phyloP scores from a whole-genome alignment of 2,329 filamentous ascomycete genomes.

The Neospermospora avenae region DNA sequence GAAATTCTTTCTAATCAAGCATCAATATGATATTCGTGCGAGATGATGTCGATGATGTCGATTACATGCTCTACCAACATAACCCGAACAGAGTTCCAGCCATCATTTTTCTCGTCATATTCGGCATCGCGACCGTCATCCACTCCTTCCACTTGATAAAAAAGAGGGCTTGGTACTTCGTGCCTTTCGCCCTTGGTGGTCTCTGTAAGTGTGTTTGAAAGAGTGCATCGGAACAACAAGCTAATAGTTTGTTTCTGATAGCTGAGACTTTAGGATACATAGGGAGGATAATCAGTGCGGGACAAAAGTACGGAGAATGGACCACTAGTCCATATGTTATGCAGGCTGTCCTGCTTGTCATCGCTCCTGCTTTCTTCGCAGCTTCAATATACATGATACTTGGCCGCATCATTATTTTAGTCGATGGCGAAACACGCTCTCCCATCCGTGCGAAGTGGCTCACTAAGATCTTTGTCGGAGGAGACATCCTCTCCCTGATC shows the following conservation, averaged over 20 bases:
- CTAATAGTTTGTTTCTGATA: constrained; percentile 13
- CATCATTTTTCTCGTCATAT: constrained; percentile 40
- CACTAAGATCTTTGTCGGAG: constrained; percentile 46
- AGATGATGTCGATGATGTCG: constrained; percentile 6
- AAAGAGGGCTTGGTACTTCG: constrained; percentile 47
- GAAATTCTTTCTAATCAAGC: background rate
- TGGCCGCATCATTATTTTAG: constrained; percentile 37
- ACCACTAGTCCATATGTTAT: constrained; percentile 35
- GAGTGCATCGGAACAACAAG: background rate
- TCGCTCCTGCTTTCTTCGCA: constrained; percentile 40
- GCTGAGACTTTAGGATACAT: constrained; percentile 41
- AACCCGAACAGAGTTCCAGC: constrained; percentile 44
- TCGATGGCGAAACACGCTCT: constrained; percentile 39
- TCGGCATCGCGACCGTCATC: constrained; percentile 37
- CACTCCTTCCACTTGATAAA: constrained; percentile 40
- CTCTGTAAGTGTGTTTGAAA: constrained; percentile 41
- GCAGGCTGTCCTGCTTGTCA: constrained; percentile 37
- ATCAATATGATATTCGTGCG: background rate
- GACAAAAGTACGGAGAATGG: constrained; percentile 23
- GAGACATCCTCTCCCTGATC: constrained; percentile 45
- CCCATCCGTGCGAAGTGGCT: constrained; percentile 41
- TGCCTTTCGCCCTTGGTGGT: constrained; percentile 50
- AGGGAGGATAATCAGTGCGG: constrained; percentile 29
- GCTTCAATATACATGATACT: constrained; percentile 43
- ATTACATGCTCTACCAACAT: constrained; percentile 44